Evolutionary conservation across 179 eudicot species (phyloP).

Genomic region (Pouteria campechiana): DNA sequence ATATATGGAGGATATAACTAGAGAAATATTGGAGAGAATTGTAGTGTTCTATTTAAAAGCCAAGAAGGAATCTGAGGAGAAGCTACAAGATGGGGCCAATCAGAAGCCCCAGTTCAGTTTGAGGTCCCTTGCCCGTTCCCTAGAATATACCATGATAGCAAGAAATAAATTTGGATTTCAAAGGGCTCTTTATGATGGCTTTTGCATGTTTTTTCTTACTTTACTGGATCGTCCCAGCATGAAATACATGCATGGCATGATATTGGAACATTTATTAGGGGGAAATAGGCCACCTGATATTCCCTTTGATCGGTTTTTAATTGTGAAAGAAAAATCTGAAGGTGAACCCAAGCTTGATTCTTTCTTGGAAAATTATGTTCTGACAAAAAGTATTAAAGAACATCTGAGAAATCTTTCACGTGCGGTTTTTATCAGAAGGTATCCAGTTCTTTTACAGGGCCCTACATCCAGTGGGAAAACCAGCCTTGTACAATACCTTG

Average conservation of each 20-base stretch:
- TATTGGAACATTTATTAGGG: constrained; percentile 38
- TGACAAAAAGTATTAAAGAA: constrained; percentile 66
- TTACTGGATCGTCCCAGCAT: constrained; percentile 68
- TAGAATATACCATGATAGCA: constrained; percentile 68
- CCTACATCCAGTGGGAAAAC: constrained; percentile 99
- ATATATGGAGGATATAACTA: constrained; percentile 44
- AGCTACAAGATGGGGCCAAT: constrained; percentile 94
- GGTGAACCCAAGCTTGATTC: constrained; percentile 13
- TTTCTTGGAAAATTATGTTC: constrained; percentile 45
- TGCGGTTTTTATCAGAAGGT: constrained; percentile 68
- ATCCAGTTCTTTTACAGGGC: constrained; percentile 96
- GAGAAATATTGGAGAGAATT: constrained; percentile 38
- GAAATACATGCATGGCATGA: constrained; percentile 44
- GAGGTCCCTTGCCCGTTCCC: constrained; percentile 87
- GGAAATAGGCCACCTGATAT: constrained; percentile 34
- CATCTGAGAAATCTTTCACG: constrained; percentile 72
- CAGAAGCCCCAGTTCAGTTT: constrained; percentile 99
- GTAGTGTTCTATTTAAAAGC: constrained; percentile 74
- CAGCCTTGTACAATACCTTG: constrained; percentile 92
- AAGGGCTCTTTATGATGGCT: constrained; percentile 84
- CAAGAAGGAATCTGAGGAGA: constrained; percentile 76
- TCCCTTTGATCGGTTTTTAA: constrained; percentile 36
- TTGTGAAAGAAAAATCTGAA: constrained; percentile 16
- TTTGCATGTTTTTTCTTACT: constrained; percentile 86
- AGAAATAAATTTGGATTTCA: constrained; percentile 33